A percentile compares a stretch with the other conserved stretches of the same genome.
These are phyloP conservation scores for Helicostylum pulchrum DNA, from an alignment of 192 early-diverging fungal species.

Conservation along the genomic window DNA sequence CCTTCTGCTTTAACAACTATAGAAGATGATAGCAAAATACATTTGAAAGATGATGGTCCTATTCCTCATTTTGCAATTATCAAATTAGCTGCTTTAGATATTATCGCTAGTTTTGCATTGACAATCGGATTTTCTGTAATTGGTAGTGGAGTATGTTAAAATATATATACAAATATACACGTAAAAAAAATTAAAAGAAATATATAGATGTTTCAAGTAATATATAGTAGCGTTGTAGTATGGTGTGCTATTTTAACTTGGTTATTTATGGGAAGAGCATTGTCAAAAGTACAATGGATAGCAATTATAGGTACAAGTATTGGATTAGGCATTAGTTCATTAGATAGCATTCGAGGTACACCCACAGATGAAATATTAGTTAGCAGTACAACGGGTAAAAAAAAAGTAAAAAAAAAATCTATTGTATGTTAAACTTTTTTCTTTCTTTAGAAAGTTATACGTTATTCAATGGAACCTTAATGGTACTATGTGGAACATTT, in stretches of 20 bases:
- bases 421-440: not conserved
- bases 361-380: constrained; percentile 4
- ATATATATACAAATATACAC: constrained; percentile 4
- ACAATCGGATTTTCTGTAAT: constrained; percentile 55
- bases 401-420: not conserved
- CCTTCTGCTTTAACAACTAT: constrained; percentile 16
- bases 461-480: constrained; percentile 46
- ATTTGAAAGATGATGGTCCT: constrained; percentile 24
- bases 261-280: constrained; percentile 44
- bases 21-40: constrained; percentile 13
- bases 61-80: constrained; percentile 31
- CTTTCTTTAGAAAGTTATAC: not conserved
- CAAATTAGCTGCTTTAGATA: constrained; percentile 42
- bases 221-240: constrained; percentile 58
- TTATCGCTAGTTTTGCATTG: constrained; percentile 50
- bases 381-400: not conserved
- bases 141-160: constrained; percentile 49
- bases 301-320: constrained; percentile 51
- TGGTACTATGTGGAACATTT: constrained; percentile 51
- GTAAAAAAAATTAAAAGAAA: not conserved
- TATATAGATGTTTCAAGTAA: constrained; percentile 58
- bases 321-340: constrained; percentile 52
- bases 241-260: constrained; percentile 60
- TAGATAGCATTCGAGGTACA: constrained; percentile 23
- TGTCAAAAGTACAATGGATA: constrained; percentile 48